These are phyloP conservation scores for Trichomonas vaginalis DNA, from an alignment of 208 protist species.

Conservation along the genomic window DNA sequence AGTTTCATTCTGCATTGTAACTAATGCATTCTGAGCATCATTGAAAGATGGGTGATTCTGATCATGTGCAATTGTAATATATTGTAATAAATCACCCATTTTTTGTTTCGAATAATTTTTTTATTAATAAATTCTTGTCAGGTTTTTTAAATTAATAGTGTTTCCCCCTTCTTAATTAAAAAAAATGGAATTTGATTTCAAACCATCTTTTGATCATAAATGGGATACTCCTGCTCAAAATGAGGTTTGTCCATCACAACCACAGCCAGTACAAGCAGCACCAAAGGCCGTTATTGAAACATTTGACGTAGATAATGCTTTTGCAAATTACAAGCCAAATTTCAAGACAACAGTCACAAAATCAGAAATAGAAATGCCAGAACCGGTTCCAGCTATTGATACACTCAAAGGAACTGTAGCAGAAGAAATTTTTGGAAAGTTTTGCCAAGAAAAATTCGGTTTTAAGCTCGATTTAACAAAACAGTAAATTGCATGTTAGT, in stretches of 20 bases:
- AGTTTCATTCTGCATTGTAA: no score
- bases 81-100: no score
- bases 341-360: neutral
- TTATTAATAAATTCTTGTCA: no score
- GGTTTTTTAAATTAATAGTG: no score
- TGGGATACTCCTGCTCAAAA: neutral
- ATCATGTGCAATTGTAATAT: no score
- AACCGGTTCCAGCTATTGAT: neutral
- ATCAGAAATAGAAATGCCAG: neutral
- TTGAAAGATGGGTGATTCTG: no score
- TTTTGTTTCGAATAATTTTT: no score
- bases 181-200: neutral
- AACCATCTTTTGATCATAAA: neutral
- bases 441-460: constrained; percentile 13
- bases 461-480: neutral
- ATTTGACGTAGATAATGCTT: neutral
- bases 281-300: neutral
- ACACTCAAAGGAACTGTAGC: neutral
- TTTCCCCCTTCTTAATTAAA: no score
- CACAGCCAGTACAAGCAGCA: neutral
- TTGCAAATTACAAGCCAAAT: neutral
- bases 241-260: neutral
- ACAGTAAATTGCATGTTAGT: neutral
- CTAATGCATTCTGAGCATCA: no score
- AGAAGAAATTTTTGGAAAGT: neutral